Conservation (phyloP, 2,329 filamentous ascomycete species). For the Ophiobolus disseminans region DNA sequence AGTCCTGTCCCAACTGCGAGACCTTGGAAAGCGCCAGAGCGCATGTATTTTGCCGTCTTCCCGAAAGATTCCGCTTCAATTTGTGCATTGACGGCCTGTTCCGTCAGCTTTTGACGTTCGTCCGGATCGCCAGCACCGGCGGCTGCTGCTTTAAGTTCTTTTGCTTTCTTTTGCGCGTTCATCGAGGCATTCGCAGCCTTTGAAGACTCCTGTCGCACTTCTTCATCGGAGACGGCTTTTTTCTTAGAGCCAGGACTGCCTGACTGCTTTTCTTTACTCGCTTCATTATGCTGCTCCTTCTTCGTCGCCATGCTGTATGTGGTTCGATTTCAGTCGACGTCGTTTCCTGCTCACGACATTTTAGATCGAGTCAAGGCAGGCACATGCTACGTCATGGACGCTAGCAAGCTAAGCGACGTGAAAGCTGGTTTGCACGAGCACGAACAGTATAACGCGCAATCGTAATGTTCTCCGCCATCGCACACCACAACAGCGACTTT, state of each 20-base stretch:
- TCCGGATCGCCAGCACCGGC: slow-evolving; percentile 23
- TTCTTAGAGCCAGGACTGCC: background rate
- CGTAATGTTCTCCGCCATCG: too few relatives aligned
- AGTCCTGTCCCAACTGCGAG: slow-evolving; percentile 30
- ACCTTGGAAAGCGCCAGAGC: slow-evolving; percentile 32
- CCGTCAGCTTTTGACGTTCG: slow-evolving; percentile 28
- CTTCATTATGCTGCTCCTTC: background rate
- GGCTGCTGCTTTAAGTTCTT: slow-evolving; percentile 27
- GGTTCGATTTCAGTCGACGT: background rate
- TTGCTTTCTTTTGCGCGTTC: slow-evolving; percentile 24
- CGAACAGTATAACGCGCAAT: background rate
- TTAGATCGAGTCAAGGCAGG: too few relatives aligned
- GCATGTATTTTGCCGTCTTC: slow-evolving; percentile 34
- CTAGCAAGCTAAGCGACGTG: background rate
- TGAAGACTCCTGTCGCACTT: slow-evolving; percentile 26
- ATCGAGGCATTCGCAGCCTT: slow-evolving; percentile 26
- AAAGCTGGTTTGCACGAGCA: background rate
- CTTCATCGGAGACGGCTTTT: slow-evolving; percentile 23
- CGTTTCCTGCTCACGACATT: too few relatives aligned
- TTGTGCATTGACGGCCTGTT: slow-evolving; percentile 27
- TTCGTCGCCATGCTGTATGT: background rate
- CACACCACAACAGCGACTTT: too few relatives aligned
- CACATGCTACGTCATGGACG: background rate
- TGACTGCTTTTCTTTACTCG: background rate
- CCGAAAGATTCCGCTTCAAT: slow-evolving; percentile 33